Conservation (phyloP, 208 protist species). For the Acanthamoeba quina region DNA sequence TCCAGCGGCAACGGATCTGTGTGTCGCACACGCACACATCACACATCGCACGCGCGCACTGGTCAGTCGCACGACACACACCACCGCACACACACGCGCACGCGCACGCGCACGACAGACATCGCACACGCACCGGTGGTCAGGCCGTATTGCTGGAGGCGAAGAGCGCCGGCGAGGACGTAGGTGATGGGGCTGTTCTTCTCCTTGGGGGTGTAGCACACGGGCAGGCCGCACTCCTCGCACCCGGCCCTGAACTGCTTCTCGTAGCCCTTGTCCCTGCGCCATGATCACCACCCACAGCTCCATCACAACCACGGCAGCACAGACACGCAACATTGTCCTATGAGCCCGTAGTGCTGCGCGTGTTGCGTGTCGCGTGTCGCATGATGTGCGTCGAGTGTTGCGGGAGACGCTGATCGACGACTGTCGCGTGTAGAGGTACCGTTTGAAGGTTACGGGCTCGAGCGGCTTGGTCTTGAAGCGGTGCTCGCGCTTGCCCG, state of each 20-base stretch:
- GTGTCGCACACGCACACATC: neutral
- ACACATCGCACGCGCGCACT: neutral
- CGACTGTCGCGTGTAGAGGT: neutral
- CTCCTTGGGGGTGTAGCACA: constrained; percentile 48
- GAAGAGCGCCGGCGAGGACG: constrained; percentile 33
- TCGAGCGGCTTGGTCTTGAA: constrained; percentile 54
- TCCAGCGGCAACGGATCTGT: constrained; percentile 29
- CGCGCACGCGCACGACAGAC: too few relatives aligned
- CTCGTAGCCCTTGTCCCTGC: constrained; percentile 57
- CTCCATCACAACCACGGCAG: neutral
- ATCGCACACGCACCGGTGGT: neutral
- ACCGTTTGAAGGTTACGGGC: constrained; percentile 49
- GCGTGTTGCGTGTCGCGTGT: too few relatives aligned
- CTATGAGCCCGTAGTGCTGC: neutral
- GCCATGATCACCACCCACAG: neutral
- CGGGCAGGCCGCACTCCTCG: constrained; percentile 35
- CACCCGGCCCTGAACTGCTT: constrained; percentile 48
- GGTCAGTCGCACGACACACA: neutral
- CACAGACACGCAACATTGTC: neutral
- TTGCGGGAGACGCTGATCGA: neutral
- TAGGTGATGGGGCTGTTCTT: constrained; percentile 58
- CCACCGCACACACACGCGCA: neutral
- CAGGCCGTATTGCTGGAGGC: constrained; percentile 37
- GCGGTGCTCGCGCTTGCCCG: constrained; percentile 15
- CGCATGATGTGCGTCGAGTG: neutral